Evolutionary conservation across 31 red algal genomes (phyloP).

Genomic region (Odonthalia washingtoniensis): DNA sequence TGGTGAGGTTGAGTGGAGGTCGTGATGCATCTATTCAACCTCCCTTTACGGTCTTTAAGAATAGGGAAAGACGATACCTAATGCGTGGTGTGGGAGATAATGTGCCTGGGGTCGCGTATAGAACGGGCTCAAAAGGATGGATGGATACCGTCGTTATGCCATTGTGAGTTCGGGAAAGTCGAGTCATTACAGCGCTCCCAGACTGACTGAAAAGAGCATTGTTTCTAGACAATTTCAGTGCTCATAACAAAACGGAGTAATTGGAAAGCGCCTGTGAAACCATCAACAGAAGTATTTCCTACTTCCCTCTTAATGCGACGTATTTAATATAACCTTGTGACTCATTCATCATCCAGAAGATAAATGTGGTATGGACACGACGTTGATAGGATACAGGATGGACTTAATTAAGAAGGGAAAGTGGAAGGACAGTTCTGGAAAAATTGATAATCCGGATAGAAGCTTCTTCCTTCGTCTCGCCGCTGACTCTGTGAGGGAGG

Average conservation of each 20-base stretch:
- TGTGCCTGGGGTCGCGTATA: not conserved
- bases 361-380: not conserved
- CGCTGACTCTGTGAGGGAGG: not conserved
- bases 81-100: not conserved
- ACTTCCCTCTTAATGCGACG: constrained; percentile 39
- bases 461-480: constrained; percentile 5
- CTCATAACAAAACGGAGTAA: not conserved
- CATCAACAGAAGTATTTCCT: not conserved
- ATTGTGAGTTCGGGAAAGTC: not conserved
- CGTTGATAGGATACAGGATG: not conserved
- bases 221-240: too few species aligned
- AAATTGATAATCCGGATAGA: constrained; percentile 18
- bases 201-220: too few species aligned
- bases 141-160: not conserved
- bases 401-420: not conserved
- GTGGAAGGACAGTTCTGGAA: constrained; percentile 14
- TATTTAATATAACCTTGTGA: constrained; percentile 8
- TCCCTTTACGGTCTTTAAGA: too few species aligned
- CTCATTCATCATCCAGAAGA: constrained; percentile 34
- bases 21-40: not conserved
- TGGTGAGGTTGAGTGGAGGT: too few species aligned
- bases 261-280: not conserved
- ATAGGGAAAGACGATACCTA: not conserved
- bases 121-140: not conserved
- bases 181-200: too few species aligned